Conservation (phyloP, 2,329 filamentous ascomycete genomes). For the Raffaelea albimanens region DNA sequence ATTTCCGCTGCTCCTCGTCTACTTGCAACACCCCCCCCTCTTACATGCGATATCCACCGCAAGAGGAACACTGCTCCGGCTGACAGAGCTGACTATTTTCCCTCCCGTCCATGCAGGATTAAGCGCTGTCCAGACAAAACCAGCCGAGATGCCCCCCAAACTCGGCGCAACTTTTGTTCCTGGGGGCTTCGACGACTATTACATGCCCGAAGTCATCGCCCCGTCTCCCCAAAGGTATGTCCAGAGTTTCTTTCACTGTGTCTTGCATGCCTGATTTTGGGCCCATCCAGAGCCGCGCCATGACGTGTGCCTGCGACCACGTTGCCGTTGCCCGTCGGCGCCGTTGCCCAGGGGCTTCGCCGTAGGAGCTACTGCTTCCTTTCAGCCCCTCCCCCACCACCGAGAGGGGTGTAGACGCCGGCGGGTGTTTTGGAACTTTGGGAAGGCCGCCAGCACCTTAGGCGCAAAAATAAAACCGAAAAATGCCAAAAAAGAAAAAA, state of each 20-base stretch:
- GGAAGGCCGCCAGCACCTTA: conserved; percentile 6
- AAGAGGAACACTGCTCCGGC: neutral
- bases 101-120: conserved; percentile 14
- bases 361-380: neutral
- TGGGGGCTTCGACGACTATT: conserved; percentile 46
- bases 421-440: neutral
- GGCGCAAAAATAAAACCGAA: conserved; percentile 4
- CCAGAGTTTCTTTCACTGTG: neutral
- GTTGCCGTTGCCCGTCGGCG: too few relatives aligned
- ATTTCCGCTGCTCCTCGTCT: too few relatives aligned
- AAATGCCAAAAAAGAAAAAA: conserved; percentile 1
- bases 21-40: too few relatives aligned
- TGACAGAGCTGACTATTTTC: neutral
- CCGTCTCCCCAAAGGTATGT: conserved; percentile 43
- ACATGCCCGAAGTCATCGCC: conserved; percentile 48
- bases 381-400: conserved; percentile 8
- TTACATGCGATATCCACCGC: too few relatives aligned
- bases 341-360: too few relatives aligned
- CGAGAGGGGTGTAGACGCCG: too few relatives aligned
- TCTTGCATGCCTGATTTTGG: neutral
- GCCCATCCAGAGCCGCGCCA: too few relatives aligned
- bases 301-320: neutral
- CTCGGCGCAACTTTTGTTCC: conserved; percentile 48
- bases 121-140: conserved; percentile 13
- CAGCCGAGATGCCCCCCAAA: conserved; percentile 25